Evolutionary conservation across 768 basidiomycete species (phyloP), one percentile per base, ranked within the genome.

Genomic region (Antrodiella citrinella): DNA sequence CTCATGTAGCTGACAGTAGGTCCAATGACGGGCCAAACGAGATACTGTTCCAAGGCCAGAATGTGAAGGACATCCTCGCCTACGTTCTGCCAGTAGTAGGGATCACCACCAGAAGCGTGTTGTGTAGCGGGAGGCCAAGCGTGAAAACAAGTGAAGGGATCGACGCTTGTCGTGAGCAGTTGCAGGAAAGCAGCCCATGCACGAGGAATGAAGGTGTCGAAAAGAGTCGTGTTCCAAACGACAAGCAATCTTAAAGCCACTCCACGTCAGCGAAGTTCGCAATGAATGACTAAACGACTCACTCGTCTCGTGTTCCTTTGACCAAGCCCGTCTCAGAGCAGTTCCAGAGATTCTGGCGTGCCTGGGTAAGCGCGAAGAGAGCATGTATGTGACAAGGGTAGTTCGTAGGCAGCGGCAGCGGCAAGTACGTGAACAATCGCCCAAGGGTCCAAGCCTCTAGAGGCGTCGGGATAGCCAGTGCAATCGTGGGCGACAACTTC

Each of bases 191-290:
- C 49, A 11, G 61, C 61, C 75, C 75, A 77, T 3, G 72, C 67
- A 15, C 59, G 54, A 0, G 77, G 76, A 19, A 78, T 69, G 50
- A 72, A 72, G 2, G 58, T 53, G 7, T 71, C 61, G 49, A 77
- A 78, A 0, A 79, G 55, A 4, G 73, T 55, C 13, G 56, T 59
- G 51, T 79, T 79, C 77, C 77, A 79, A 54, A 69, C 67, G 1
- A 74, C 64, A 7, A 73, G 60, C 4, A 73, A 59, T 24, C 77
- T 79, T 7, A 35, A 15, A 35, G 30, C 7, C 30, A 15, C n/a
- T n/a, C 30, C 7, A 7, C 15, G 30, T 35, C 30, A 35, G 30
- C 30, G 30, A 35, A 15, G 30, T 35, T 35, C 30, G 30, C 30
- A 15, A 7, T 35, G 30, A 35, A 7, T 7, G 15, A 7, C 30